phyloP scores from a whole-genome alignment of 495 filamentous ascomycete species.

The Hypoxylon perforatum region DNA sequence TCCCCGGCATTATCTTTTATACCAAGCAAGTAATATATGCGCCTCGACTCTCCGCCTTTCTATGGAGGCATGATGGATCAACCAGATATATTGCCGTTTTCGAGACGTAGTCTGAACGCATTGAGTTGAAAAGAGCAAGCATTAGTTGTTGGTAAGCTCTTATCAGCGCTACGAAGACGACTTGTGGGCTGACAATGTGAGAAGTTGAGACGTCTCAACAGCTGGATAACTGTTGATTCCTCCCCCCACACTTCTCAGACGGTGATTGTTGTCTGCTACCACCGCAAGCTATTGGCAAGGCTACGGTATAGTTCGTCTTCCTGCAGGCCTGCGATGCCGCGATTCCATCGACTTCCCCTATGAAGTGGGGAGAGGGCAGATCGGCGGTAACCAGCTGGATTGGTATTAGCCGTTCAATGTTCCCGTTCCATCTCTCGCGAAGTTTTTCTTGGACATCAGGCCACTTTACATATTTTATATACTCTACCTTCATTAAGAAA shows the following conservation, averaged over 20 bases:
- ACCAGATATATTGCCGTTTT: neutral
- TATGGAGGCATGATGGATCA: neutral
- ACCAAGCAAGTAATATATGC: neutral
- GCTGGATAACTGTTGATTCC: no score
- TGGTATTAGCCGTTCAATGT: neutral
- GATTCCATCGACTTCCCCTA: neutral
- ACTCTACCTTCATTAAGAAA: neutral
- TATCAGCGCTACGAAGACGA: neutral
- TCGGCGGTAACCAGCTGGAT: neutral
- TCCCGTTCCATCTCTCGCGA: neutral
- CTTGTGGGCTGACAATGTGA: neutral
- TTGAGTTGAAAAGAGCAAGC: neutral
- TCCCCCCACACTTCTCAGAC: neutral
- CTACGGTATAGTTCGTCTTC: neutral
- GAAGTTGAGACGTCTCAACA: neutral
- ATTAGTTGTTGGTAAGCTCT: neutral
- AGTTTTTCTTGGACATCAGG: neutral
- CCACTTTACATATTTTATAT: neutral
- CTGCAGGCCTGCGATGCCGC: neutral
- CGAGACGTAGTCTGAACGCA: neutral
- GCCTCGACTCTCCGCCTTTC: neutral
- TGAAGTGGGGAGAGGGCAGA: neutral
- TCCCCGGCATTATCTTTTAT: neutral
- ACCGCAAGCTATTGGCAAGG: no score
- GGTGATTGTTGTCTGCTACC: neutral